Evolutionary conservation across 257 asterid genomes (phyloP).

Genomic region (Avicennia marina): DNA sequence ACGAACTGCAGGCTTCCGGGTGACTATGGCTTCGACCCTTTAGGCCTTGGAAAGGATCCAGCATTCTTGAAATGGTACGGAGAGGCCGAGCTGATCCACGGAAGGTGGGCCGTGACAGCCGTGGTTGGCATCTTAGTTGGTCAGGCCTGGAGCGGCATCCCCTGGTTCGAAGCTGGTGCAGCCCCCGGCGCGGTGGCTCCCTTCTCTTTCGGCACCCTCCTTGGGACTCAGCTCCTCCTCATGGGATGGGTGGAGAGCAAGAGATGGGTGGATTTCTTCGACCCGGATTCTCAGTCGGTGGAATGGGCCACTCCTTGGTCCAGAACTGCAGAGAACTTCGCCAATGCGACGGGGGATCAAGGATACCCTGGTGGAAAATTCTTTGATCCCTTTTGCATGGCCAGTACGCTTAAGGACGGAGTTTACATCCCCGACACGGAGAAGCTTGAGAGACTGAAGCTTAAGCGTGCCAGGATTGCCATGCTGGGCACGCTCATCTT

Average conservation of each 20-base stretch:
- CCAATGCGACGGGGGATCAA: constrained; percentile 82
- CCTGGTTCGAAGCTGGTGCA: constrained; percentile 96
- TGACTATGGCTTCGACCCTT: constrained; percentile 90
- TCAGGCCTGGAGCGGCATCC: constrained; percentile 88
- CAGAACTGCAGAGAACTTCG: constrained; percentile 68
- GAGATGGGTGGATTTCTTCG: constrained; percentile 95
- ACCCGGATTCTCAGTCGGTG: constrained; percentile 86
- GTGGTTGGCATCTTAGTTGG: constrained; percentile 92
- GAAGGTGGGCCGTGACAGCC: constrained; percentile 95
- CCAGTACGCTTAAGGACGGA: constrained; percentile 61
- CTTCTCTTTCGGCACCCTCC: constrained; percentile 84
- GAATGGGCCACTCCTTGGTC: constrained; percentile 99
- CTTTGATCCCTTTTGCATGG: constrained; percentile 72
- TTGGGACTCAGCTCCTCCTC: constrained; percentile 85
- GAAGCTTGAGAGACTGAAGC: constrained; percentile 86
- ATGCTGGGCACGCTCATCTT: constrained; percentile 93
- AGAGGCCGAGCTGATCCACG: constrained; percentile 98
- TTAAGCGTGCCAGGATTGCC: constrained; percentile 90
- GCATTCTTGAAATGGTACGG: constrained; percentile 97
- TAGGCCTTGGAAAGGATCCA: constrained; percentile 93
- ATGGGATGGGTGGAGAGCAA: constrained; percentile 99
- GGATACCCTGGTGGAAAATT: constrained; percentile 97
- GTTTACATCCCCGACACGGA: constrained; percentile 70
- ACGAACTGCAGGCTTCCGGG: constrained; percentile 73
- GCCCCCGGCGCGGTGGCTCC: constrained; percentile 96